Evolutionary conservation across 2,329 filamentous ascomycete genomes (phyloP), one percentile per base, ranked within the genome.

Genomic region (Metarhizium humberi): DNA sequence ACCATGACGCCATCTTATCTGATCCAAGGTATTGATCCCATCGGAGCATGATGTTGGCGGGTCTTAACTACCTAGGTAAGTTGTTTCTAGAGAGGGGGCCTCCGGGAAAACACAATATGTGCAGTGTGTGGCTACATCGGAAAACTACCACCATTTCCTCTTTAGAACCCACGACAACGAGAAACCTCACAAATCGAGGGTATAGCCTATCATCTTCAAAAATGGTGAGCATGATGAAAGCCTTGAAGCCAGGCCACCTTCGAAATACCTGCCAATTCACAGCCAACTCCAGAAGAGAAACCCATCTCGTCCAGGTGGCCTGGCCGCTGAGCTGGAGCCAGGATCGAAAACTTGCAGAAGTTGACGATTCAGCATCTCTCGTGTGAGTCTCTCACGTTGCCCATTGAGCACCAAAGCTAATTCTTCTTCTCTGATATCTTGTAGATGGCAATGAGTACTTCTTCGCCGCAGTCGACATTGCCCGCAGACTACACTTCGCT

Each of bases 361-460:
- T 30, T 50, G 25, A 25, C 25, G 25, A 25, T 25, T 25, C 25
- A 25, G 25, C 25, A 25, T 25, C 25, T 25, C 25, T 25, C 25
- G 25, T 25, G 3, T 25, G 25, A 25, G 25, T 25, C 25, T 25
- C 25, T 25, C 25, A 25, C 25, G 3, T 25, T 25, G 3, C 3
- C 25, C 25, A 25, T 25, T 25, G 25, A 25, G 25, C 25, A 25
- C 25, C 25, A 25, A 25, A 25, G 25, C 25, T 25, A 25, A 25
- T 4, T 25, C 25, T 25, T 25, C 25, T 25, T 25, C 3, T 4
- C 40, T 70, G 69, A 7, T 70, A 71, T 42, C 54, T 69, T 3
- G 64, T 67, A 0, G 69, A 70, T 29, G 69, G 69, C 1, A 71
- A 71, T 30, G 67, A 66, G 4, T 68, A 69, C 48, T 69, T 71